These are phyloP conservation scores for Ophiostoma pallidulum DNA, from an alignment of 2,329 filamentous ascomycete species.

Conservation along the genomic window DNA sequence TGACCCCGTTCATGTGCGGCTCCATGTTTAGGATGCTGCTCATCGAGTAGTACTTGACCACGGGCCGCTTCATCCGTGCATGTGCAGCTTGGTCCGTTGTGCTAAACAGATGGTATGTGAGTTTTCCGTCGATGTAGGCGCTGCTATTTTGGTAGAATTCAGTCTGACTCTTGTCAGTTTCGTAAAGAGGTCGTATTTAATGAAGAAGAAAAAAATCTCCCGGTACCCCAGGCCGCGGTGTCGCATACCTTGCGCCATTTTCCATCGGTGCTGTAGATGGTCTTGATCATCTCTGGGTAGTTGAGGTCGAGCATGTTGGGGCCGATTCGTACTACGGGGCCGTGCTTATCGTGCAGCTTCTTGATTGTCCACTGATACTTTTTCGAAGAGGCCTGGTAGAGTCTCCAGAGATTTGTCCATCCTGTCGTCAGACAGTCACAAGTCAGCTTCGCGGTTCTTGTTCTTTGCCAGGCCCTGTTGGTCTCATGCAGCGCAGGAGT, in stretches of 20 bases:
- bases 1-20: slow-evolving; percentile 30
- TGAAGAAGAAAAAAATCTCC: no score
- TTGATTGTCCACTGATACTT: slow-evolving; percentile 22
- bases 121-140: slow-evolving; percentile 23
- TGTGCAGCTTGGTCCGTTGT: slow-evolving; percentile 24
- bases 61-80: slow-evolving; percentile 27
- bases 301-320: slow-evolving; percentile 31
- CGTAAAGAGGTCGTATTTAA: no score
- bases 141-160: slow-evolving; percentile 10
- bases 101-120: slow-evolving; percentile 31
- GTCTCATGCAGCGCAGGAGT: no score
- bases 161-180: no score
- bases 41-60: slow-evolving; percentile 27
- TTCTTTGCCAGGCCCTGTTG: no score
- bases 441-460: no score
- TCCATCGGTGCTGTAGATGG: slow-evolving; percentile 28
- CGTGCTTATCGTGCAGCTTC: slow-evolving; percentile 22
- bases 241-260: slow-evolving; percentile 5
- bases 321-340: slow-evolving; percentile 32
- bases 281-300: slow-evolving; percentile 28
- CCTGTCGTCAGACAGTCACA: no score
- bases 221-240: no score
- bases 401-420: no score
- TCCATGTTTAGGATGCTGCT: slow-evolving; percentile 31
- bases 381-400: no score